Evolutionary conservation across 2,329 filamentous ascomycete genomes (phyloP), one percentile per base, ranked within the genome.

Genomic region (Penicillium sp.): DNA sequence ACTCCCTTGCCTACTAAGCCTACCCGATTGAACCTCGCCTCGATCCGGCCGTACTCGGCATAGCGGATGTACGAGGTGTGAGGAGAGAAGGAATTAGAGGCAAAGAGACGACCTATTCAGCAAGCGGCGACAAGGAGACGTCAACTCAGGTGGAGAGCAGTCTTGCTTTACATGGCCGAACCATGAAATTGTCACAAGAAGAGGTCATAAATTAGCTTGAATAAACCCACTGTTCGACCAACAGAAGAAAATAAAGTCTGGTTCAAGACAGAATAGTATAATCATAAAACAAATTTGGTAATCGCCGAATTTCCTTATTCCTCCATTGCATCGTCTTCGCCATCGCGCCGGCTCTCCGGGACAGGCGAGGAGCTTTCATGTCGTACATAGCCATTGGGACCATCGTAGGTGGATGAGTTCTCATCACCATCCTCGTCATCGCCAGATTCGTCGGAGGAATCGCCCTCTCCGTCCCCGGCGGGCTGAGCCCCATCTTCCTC

Each of bases 381-480:
- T 42, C 68, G 73, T 55, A 65, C 71, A 62, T 75, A 72, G 30
- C 72, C 73, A 58, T 75, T 71, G 51, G 68, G 67, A 4, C 71
- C 72, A 22, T 72, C 74, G 48, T 71, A 71, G 13, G 69, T 66
- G 22, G 73, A 74, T 5, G 70, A 70, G 48, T 75, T 74, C 25
- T 76, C 73, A 40, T 75, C 73, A 0, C 54, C 63, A 49, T 70
- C 70, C 11, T 75, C 73, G 11, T 69, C 73, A n/a, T 75, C 72
- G 11, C 73, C 73, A n/a, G 74, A 69, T 43, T 75, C 73, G 42
- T 73, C 71, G 3, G 73, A 74, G 8, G 69, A 74, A 40, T 75
- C 72, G 13, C 69, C 70, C 10, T 65, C 71, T 35, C 68, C 73
- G 26, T 55, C 55, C n/a, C 63, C 67, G 14, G 62, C 56, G 7